Base-by-base conservation (phyloP, 2,329 filamentous ascomycete genomes). In the Penicillium sp. region DNA sequence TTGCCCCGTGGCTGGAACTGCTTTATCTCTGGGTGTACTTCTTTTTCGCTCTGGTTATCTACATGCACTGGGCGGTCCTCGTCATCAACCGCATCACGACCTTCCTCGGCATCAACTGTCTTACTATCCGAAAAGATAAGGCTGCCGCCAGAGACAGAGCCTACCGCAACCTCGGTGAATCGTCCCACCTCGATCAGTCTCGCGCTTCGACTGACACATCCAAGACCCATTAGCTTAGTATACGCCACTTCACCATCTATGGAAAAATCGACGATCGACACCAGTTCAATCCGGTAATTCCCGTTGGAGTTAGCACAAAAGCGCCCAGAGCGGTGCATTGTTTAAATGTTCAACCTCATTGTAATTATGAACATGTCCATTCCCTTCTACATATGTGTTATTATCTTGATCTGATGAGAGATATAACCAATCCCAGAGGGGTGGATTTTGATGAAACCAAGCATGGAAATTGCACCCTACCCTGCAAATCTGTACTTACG, bases 51-150 rank as follows among this genome's bases (percentile, higher is more conserved):
- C 78, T 87, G 44, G 77, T 92, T n/a, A 89, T 90, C 3, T 99
- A 99, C 76, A 92, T 89, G 74, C 85, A 89, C 64, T 99, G 94
- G 94, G 94, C 94, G 0, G 88, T 89, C 67, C 80, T 96, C 40
- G 92, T 97, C 46, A 91, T 96, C 68, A 89, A 87, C 60, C 89
- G 89, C 71, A 97, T 99, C 67, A 97, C 94, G 77, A 82, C 87
- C 53, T 97, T 89, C 76, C 79, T 99, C 24, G 92, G 90, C 60
- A 99, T 99, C 79, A 94, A 93, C 70, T 96, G 93, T 69, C 78
- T 99, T 63, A 97, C 92, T 1, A 97, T 99, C 58, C 79, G 76
- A 48, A 62, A 71, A 46, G 71, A 75, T 55, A 67, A 64, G 40
- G 64, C 66, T 16, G 59, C 56, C 8, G 71, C 71, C 40, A 67